Conservation (phyloP, 305 asterid genomes). For the Solanum chacoense region DNA sequence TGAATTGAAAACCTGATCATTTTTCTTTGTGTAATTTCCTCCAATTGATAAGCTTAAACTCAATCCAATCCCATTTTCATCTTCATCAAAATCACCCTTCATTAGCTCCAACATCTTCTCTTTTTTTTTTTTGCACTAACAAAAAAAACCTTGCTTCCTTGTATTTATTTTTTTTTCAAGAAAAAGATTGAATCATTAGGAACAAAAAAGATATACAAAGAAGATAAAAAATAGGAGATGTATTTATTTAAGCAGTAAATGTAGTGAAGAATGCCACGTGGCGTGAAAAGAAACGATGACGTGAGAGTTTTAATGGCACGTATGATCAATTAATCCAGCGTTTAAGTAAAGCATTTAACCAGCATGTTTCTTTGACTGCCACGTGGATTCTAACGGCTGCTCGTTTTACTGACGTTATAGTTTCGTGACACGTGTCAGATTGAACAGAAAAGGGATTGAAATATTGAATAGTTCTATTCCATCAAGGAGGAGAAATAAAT, state of each 20-base stretch:
- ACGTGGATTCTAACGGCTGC: conserved; percentile 19
- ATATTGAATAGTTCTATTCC: neutral
- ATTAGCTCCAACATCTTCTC: conserved; percentile 17
- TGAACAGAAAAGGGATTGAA: neutral
- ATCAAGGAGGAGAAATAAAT: conserved; percentile 14
- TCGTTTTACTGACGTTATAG: neutral
- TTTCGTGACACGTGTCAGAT: conserved; percentile 17
- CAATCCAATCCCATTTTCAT: conserved; percentile 34
- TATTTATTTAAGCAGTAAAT: neutral
- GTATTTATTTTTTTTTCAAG: neutral
- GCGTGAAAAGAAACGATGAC: conserved; percentile 15
- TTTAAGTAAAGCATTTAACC: neutral
- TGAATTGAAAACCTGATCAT: neutral
- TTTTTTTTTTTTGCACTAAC: too few species aligned
- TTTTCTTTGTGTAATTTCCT: conserved; percentile 30
- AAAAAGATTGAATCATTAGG: neutral
- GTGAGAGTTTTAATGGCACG: conserved; percentile 28
- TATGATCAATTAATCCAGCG: conserved; percentile 9
- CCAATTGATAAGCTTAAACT: conserved; percentile 69
- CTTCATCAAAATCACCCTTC: conserved; percentile 11
- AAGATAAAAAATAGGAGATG: neutral
- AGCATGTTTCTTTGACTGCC: conserved; percentile 16
- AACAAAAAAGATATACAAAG: neutral
- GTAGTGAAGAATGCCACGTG: conserved; percentile 33
- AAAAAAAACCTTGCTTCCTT: neutral